Evolutionary conservation across 2,329 filamentous ascomycete species (phyloP), one percentile per base, ranked within the genome.

Genomic region (Colletotrichum lini): DNA sequence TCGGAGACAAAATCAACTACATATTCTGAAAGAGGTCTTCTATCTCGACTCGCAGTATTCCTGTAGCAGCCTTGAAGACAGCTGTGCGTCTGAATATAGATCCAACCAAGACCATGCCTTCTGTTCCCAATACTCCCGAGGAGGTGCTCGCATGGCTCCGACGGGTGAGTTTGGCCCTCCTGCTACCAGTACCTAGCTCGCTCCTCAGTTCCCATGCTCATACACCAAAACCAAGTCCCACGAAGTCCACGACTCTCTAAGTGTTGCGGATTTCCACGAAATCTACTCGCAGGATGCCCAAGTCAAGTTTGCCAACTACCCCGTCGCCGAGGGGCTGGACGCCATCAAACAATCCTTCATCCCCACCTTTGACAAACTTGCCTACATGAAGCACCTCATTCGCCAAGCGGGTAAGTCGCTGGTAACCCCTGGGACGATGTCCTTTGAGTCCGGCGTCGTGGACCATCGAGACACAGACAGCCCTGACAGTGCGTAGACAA

Each of bases 331-430:
- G 16, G 67, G 67, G 7, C 23, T 70, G 3, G 61, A 70, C 3
- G 40, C 47, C 0, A 70, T 70, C 9, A 53, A 42, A 21, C 23
- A 59, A 12, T 15, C 16, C 1, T 54, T 70, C 3, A 13, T 47
- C 1, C 38, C 45, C 10, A 26, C 26, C 2, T 66, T 54, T n/a
- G 35, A 18, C 4, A 23, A n/a, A 9, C 47, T 70, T n/a, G 16
- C 53, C 2, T 53, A 54, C 21, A 70, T 70, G 67, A 70, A 70
- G 40, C 67, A 70, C 15, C 21, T 65, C 7, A 54, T 45, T 3
- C 44, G n/a, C 13, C 18, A 16, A 2, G 62, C 53, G 8, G 60
- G 66, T 68, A 26, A 7, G 49, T 30, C 7, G 15, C 13, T 4
- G 15, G 6, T 5, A 12, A 2, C 1, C 1, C 23, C 26, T 30